These are phyloP conservation scores for Trichoderma sp. DNA, from an alignment of 2,329 filamentous ascomycete genomes.

Conservation along the genomic window DNA sequence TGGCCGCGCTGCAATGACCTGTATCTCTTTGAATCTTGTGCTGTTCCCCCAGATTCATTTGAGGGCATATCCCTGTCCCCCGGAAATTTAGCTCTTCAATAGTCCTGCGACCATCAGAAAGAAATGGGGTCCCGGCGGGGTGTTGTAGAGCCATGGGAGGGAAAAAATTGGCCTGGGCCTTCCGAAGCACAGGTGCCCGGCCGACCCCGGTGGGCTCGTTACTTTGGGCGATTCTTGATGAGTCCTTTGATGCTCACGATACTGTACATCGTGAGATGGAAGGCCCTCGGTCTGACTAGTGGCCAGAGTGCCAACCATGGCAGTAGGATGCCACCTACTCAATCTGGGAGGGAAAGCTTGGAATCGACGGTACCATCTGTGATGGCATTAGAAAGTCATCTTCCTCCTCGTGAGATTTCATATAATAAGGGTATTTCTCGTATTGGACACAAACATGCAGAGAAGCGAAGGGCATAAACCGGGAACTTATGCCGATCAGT, in stretches of 20 bases:
- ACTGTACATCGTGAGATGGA: not conserved
- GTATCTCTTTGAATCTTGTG: not conserved
- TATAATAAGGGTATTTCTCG: not conserved
- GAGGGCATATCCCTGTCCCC: constrained; percentile 14
- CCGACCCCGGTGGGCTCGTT: not conserved
- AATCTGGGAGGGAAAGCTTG: not conserved
- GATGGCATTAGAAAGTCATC: not conserved
- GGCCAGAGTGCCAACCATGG: not conserved
- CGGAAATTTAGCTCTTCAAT: constrained; percentile 26
- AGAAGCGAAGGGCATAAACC: not conserved
- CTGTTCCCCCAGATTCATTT: constrained; percentile 11
- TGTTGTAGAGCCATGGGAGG: not conserved
- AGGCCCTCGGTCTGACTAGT: not conserved
- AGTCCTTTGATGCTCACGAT: not conserved
- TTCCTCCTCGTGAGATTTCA: not conserved
- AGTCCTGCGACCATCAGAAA: constrained; percentile 22
- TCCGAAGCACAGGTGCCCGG: constrained; percentile 1
- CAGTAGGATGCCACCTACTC: constrained; percentile 5
- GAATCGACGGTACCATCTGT: not conserved
- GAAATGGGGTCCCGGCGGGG: constrained; percentile 12
- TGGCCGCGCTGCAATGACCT: not conserved
- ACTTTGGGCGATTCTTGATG: not conserved
- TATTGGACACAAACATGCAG: not conserved
- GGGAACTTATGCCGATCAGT: not conserved
- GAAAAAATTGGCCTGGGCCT: constrained; percentile 1